Evolutionary conservation across 2,329 filamentous ascomycete species (phyloP).

Genomic region (Sphaerulina musiva): DNA sequence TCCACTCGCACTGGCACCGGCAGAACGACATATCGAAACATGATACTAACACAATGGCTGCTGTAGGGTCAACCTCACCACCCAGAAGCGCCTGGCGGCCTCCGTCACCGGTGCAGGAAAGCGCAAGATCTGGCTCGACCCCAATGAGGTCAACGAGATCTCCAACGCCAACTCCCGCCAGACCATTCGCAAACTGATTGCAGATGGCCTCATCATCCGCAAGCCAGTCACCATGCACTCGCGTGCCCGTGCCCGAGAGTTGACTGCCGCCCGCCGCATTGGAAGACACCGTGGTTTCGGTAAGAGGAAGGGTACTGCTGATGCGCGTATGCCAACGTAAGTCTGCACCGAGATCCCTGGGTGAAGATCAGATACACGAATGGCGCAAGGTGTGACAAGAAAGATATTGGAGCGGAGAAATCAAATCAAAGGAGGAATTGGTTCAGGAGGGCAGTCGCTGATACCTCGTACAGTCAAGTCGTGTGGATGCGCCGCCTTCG

Average conservation of each 20-base stretch:
- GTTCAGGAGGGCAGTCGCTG: conserved; percentile 21
- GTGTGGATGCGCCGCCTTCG: conserved; percentile 99
- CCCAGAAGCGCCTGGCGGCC: conserved; percentile 99
- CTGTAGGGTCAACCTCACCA: conserved; percentile 95
- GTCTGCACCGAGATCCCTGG: conserved; percentile 33
- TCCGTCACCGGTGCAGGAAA: conserved; percentile 98
- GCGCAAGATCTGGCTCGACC: conserved; percentile 99
- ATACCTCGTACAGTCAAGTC: conserved; percentile 63
- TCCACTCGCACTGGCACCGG: conserved; percentile 5
- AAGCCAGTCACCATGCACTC: conserved; percentile 99
- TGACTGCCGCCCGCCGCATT: conserved; percentile 89
- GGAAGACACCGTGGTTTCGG: conserved; percentile 98
- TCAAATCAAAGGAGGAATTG: neutral
- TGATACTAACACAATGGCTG: conserved; percentile 28
- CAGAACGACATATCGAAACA: conserved; percentile 1
- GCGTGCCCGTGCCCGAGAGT: conserved; percentile 87
- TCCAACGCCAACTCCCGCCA: conserved; percentile 99
- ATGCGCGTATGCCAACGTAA: conserved; percentile 98
- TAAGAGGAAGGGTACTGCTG: conserved; percentile 99
- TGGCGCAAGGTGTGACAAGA: neutral
- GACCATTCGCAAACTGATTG: conserved; percentile 98
- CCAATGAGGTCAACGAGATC: conserved; percentile 98
- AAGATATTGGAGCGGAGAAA: neutral
- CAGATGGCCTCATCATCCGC: conserved; percentile 99
- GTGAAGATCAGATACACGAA: neutral